Evolutionary conservation across 768 basidiomycete genomes (phyloP).

Genomic region (Lyophyllum decastes): DNA sequence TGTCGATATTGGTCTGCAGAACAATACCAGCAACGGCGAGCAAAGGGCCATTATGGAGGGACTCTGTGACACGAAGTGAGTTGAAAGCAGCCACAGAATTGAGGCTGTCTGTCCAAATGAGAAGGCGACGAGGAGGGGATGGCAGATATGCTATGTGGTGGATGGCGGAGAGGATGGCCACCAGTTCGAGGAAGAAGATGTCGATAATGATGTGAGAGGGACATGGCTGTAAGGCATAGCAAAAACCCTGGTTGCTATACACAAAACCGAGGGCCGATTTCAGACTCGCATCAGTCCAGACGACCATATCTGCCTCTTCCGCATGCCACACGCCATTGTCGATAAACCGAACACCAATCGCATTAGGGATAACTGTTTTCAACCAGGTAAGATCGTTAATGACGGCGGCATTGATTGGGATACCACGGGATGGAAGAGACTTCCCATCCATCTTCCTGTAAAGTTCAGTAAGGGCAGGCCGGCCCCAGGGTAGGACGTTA

Average conservation of each 20-base stretch:
- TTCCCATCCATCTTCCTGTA: slow-evolving; percentile 15
- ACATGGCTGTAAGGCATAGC: neutral
- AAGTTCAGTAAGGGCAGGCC: slow-evolving; percentile 16
- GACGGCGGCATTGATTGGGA: neutral
- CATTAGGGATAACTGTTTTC: neutral
- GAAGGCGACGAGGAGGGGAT: neutral
- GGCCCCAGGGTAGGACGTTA: slow-evolving; percentile 23
- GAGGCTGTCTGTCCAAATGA: neutral
- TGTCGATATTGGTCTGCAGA: slow-evolving; percentile 13
- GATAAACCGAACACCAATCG: slow-evolving; percentile 18
- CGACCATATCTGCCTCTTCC: neutral
- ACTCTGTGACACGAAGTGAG: neutral
- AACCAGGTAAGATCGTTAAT: neutral
- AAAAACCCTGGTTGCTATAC: neutral
- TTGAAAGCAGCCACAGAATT: neutral
- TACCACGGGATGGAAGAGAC: neutral
- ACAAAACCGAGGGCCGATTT: slow-evolving; percentile 1
- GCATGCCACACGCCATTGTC: slow-evolving; percentile 9
- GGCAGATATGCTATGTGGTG: neutral
- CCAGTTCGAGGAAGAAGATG: slow-evolving; percentile 1
- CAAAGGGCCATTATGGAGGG: neutral
- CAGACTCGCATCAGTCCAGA: slow-evolving; percentile 12
- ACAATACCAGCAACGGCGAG: slow-evolving; percentile 8
- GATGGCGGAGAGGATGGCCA: neutral
- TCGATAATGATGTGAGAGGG: neutral